Percentiles rank a stretch among this genome's conserved stretches.
Evolutionary conservation across 1,139 yeast genomes (phyloP).

Genomic region (Magnusiomyces fungicola): DNA sequence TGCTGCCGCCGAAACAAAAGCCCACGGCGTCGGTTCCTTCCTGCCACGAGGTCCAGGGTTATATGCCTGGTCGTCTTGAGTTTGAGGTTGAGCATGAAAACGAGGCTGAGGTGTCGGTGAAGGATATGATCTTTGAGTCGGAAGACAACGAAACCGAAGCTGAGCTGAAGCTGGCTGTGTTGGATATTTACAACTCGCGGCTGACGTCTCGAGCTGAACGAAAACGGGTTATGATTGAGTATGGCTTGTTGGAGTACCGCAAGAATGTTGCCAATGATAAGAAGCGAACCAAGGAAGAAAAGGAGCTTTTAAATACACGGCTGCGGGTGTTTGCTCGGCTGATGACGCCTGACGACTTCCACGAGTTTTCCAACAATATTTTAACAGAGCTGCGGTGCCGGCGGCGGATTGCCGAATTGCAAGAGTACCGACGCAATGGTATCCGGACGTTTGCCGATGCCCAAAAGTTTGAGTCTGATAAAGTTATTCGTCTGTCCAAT

Average conservation of each 20-base stretch:
- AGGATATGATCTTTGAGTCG: conserved; percentile 91
- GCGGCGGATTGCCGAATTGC: conserved; percentile 77
- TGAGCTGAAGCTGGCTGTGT: conserved; percentile 76
- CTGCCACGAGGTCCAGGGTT: conserved; percentile 95
- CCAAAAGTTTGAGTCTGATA: conserved; percentile 79
- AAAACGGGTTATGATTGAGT: conserved; percentile 71
- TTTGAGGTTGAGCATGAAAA: conserved; percentile 95
- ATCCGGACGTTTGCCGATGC: conserved; percentile 81
- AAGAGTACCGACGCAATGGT: conserved; percentile 90
- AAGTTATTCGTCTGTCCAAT: conserved; percentile 37
- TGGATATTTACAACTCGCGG: conserved; percentile 84
- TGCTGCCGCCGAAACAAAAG: conserved; percentile 56
- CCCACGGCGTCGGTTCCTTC: conserved; percentile 81
- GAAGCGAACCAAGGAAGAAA: conserved; percentile 80
- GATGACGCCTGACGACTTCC: conserved; percentile 75
- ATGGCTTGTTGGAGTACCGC: conserved; percentile 75
- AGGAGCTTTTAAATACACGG: conserved; percentile 58
- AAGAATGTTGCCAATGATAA: conserved; percentile 70
- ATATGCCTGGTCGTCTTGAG: conserved; percentile 97
- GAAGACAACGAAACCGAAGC: conserved; percentile 86
- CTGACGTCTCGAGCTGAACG: conserved; percentile 89
- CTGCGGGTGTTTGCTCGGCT: conserved; percentile 77
- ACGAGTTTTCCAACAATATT: conserved; percentile 61
- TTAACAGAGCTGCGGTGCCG: conserved; percentile 73
- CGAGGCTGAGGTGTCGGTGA: conserved; percentile 90